These are phyloP conservation scores for Candolleomyces aberdarensis DNA, from an alignment of 768 basidiomycete species.

Conservation along the genomic window DNA sequence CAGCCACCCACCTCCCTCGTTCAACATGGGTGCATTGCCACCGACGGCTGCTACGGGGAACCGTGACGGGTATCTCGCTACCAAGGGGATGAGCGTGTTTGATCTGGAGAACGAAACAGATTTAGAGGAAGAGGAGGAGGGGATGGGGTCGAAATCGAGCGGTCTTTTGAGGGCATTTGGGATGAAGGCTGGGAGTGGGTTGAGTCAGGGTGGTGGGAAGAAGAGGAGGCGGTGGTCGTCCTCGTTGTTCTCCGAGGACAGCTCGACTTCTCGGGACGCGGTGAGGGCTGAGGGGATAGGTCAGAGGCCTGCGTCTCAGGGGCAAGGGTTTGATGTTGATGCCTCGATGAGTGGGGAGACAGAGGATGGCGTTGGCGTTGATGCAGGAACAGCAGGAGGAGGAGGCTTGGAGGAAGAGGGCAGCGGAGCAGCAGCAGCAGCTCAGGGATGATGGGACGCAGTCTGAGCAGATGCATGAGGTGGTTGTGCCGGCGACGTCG, in stretches of 20 bases:
- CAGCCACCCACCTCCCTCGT: not conserved
- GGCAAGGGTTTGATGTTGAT: not conserved
- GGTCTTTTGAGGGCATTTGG: conserved; percentile 3
- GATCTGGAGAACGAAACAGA: not conserved
- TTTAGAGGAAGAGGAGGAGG: conserved; percentile 2
- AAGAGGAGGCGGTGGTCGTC: conserved; percentile 7
- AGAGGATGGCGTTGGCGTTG: conserved; percentile 47
- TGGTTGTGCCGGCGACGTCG: not conserved
- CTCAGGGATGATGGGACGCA: conserved; percentile 1
- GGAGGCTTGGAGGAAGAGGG: not conserved
- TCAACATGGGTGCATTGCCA: conserved; percentile 2
- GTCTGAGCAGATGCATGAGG: not conserved
- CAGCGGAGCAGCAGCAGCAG: not conserved
- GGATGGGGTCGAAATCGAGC: not conserved
- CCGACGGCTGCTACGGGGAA: not conserved
- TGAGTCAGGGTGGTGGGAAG: conserved; percentile 2
- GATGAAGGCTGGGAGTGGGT: not conserved
- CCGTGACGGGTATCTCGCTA: not conserved
- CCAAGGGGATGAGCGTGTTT: conserved; percentile 5
- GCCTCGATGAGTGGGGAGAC: conserved; percentile 58
- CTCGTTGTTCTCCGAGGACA: conserved; percentile 2
- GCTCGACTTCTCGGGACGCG: not conserved
- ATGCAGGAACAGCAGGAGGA: conserved; percentile 7
- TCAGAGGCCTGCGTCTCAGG: conserved; percentile 1
- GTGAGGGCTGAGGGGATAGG: not conserved